Base-by-base conservation (phyloP, 495 filamentous ascomycete species). In the Choiromyces venosus region DNA sequence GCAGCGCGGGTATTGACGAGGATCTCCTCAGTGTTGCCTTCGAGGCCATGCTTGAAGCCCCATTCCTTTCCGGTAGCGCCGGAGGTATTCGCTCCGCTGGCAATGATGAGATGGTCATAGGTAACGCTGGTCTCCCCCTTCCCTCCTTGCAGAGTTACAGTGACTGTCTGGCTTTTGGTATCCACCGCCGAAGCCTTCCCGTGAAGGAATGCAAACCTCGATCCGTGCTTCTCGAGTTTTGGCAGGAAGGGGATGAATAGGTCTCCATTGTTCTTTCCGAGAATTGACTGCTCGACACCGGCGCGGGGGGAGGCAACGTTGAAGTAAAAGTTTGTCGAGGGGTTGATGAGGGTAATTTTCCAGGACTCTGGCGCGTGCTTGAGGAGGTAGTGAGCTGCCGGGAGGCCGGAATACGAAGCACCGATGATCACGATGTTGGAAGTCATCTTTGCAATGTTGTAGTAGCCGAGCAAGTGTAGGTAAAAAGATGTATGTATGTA, bases 271-370 rank as follows among this genome's bases (percentile, higher is more conserved):
- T 85, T 73, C 29, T 82, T 71, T 29, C 84, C 86, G 10, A 85
- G 74, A n/a, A 84, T 76, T 16, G 78, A 76, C 0, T 81, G 81
- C 5, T 71, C 76, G 56, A 87, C 82, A 67, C 89, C 82, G 78
- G 86, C 84, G 40, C 88, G 86, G 19, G 88, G 84, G 2, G 87
- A 81, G 33, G 85, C 87, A 21, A 88, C 16, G 71, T 87, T 88
- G 83, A 85, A 89, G 83, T 82, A 89, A 75, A 89, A 84, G 73
- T 89, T 84, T 64, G 82, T 84, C 72, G 85, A 86, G 38, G 85
- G 83, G 67, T 77, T 69, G 68, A 86, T 77, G 38, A 86, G 78
- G 16, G 80, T 85, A 39, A 86, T 67, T 46, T 82, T 82, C 76
- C 81, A 83, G 78, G 65, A 66, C 8, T 76, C 76, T 0, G 76